These are phyloP conservation scores for Acacia acuminata DNA, from an alignment of 306 rosid genomes.

Conservation along the genomic window DNA sequence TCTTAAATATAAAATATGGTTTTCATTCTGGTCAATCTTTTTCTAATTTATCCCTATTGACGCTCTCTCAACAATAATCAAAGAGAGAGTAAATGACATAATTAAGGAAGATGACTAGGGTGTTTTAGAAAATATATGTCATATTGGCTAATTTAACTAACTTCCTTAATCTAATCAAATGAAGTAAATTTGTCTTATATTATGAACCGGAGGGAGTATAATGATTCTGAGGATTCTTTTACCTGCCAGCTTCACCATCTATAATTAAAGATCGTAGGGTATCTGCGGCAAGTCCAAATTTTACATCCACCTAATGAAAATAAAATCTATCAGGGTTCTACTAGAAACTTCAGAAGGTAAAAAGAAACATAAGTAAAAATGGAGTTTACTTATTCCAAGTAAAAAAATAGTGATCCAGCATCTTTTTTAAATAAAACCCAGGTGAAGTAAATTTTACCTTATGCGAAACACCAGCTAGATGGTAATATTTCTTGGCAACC, in stretches of 20 bases:
- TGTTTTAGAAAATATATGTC: no score
- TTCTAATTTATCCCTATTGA: no score
- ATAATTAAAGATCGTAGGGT: constrained; percentile 64
- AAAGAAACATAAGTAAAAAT: constrained; percentile 3
- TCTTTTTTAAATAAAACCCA: constrained; percentile 22
- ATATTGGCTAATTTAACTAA: no score
- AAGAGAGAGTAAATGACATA: no score
- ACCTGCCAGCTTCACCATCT: constrained; percentile 87
- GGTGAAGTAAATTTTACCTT: constrained; percentile 53
- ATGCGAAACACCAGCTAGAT: constrained; percentile 79
- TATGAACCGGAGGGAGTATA: not conserved
- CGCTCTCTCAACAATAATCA: no score
- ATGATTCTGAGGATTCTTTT: constrained; percentile 27
- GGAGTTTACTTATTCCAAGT: constrained; percentile 5
- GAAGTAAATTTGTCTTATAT: no score
- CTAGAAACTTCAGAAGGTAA: constrained; percentile 7
- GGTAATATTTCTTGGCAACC: constrained; percentile 78
- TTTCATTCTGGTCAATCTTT: no score
- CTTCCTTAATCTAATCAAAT: no score
- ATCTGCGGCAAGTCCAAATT: constrained; percentile 80
- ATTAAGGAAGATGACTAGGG: no score
- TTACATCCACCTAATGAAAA: constrained; percentile 61
- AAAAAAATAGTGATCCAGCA: constrained; percentile 7
- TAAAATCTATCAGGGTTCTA: not conserved
- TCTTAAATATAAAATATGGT: no score